These are phyloP conservation scores for Naganishia liquefaciens DNA, from an alignment of 1,284 basidiomycete genomes.

Conservation along the genomic window DNA sequence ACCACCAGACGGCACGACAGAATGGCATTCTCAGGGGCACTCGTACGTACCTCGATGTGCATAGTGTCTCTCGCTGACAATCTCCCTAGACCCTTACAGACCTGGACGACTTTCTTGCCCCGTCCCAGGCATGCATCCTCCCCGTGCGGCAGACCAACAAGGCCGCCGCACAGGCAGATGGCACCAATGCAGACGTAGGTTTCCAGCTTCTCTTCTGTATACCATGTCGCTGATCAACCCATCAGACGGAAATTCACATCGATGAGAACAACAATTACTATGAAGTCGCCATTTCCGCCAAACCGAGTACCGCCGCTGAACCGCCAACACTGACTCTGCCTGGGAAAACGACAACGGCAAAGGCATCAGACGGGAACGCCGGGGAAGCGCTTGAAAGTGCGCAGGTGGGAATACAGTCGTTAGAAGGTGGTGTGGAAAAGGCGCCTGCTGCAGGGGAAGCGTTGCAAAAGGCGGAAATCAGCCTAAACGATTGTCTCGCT, in stretches of 20 bases:
- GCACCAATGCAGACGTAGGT: conserved; percentile 36
- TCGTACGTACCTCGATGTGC: background rate
- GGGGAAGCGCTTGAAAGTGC: conserved; percentile 8
- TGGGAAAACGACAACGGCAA: conserved; percentile 43
- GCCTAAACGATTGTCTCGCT: conserved; percentile 81
- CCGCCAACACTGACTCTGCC: conserved; percentile 1
- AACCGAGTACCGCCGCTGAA: conserved; percentile 22
- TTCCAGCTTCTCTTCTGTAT: too few relatives aligned
- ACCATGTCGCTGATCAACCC: background rate
- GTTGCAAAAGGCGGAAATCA: conserved; percentile 90
- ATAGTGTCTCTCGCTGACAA: background rate
- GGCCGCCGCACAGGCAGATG: conserved; percentile 38
- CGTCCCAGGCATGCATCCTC: conserved; percentile 96
- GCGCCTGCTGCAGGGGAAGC: conserved; percentile 57
- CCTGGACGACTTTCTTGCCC: conserved; percentile 96
- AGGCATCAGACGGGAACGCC: conserved; percentile 33
- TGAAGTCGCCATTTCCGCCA: conserved; percentile 43
- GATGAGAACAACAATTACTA: conserved; percentile 60
- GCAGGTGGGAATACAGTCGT: conserved; percentile 70
- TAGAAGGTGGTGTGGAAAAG: conserved; percentile 15
- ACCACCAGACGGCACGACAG: background rate
- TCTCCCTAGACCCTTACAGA: conserved; percentile 65
- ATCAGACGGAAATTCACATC: conserved; percentile 79
- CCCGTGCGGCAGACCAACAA: conserved; percentile 70
- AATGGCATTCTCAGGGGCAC: conserved; percentile 23